These are phyloP conservation scores for Cyberlindnera petersonii DNA, from an alignment of 805 yeast genomes.

Conservation along the genomic window DNA sequence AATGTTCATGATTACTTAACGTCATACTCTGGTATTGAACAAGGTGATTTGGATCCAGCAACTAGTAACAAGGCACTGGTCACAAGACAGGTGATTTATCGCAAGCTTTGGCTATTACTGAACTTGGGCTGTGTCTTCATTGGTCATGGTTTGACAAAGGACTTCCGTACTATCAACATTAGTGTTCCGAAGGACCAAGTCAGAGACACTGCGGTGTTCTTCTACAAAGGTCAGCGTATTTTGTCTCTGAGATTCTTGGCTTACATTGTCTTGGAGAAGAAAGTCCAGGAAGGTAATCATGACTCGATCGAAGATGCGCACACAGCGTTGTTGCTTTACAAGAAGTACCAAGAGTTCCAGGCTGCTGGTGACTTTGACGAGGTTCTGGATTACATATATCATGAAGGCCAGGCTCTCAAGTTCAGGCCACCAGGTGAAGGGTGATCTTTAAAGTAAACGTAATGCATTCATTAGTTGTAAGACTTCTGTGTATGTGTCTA, in stretches of 20 bases:
- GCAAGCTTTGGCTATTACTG: conserved; percentile 84
- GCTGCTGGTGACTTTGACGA: conserved; percentile 56
- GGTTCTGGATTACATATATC: conserved; percentile 62
- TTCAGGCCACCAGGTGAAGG: conserved; percentile 27
- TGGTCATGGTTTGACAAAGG: conserved; percentile 91
- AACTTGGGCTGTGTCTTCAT: conserved; percentile 89
- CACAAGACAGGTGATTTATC: conserved; percentile 74
- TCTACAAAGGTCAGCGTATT: conserved; percentile 71
- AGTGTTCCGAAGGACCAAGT: conserved; percentile 84
- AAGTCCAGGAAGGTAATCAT: conserved; percentile 90
- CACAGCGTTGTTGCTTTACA: conserved; percentile 77
- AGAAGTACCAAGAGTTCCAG: conserved; percentile 61
- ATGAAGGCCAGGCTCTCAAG: conserved; percentile 47
- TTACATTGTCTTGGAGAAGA: conserved; percentile 65
- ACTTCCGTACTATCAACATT: conserved; percentile 88
- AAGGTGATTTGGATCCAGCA: conserved; percentile 78
- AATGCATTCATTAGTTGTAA: too few species aligned
- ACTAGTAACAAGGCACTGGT: conserved; percentile 68
- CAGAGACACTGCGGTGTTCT: conserved; percentile 82
- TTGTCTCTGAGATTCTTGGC: conserved; percentile 84
- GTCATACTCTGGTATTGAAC: conserved; percentile 87
- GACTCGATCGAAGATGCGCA: conserved; percentile 96
- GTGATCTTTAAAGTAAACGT: too few species aligned
- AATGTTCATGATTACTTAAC: conserved; percentile 84
- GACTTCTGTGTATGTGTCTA: too few species aligned